These are phyloP conservation scores for Talaromyces piceae DNA, from an alignment of 2,329 filamentous ascomycete species.

Conservation along the genomic window DNA sequence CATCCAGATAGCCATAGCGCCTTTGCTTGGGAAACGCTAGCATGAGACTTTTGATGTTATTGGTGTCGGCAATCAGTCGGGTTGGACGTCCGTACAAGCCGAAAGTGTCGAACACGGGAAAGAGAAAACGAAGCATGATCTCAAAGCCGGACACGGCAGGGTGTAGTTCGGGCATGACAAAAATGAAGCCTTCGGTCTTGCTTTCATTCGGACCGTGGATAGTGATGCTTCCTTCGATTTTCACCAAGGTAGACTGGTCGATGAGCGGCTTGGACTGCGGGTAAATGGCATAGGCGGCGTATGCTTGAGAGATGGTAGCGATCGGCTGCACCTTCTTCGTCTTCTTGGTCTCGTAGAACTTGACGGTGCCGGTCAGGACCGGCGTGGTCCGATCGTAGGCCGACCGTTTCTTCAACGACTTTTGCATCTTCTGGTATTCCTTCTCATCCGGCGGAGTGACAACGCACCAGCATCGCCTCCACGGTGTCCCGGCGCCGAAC, in stretches of 20 bases:
- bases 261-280: slow-evolving; percentile 90
- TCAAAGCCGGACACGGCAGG: slow-evolving; percentile 92
- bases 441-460: slow-evolving; percentile 91
- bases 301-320: slow-evolving; percentile 83
- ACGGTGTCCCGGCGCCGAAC: slow-evolving; percentile 91
- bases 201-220: slow-evolving; percentile 74
- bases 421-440: slow-evolving; percentile 75
- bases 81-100: slow-evolving; percentile 82
- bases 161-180: slow-evolving; percentile 92
- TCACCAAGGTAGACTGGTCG: slow-evolving; percentile 87
- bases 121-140: slow-evolving; percentile 86
- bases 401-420: slow-evolving; percentile 71
- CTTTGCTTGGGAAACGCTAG: slow-evolving; percentile 91
- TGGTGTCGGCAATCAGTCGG: slow-evolving; percentile 75
- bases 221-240: slow-evolving; percentile 84
- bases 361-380: slow-evolving; percentile 76
- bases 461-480: slow-evolving; percentile 95
- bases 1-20: slow-evolving; percentile 84
- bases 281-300: slow-evolving; percentile 90
- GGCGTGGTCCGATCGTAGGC: slow-evolving; percentile 70
- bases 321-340: slow-evolving; percentile 88
- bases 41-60: slow-evolving; percentile 87
- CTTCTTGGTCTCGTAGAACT: slow-evolving; percentile 91
- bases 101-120: slow-evolving; percentile 92
- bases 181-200: slow-evolving; percentile 85